Conservation (phyloP, 1,139 yeast genomes). For the Starmera stellimalicola region DNA sequence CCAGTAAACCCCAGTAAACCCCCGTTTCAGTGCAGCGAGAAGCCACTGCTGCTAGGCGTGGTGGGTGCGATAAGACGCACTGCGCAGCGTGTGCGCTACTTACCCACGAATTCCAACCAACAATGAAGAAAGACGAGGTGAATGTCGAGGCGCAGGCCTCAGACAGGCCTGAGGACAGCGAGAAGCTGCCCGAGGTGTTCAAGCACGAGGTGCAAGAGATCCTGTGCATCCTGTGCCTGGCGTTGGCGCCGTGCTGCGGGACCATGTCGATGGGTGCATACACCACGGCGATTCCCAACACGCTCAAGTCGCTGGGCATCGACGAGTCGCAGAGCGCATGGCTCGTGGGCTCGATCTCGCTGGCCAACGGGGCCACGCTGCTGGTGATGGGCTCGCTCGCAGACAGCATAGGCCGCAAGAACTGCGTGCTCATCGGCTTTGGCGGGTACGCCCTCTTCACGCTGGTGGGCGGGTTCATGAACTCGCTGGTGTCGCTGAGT, state of each 20-base stretch:
- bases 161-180: no score
- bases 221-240: conserved; percentile 22
- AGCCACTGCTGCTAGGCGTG: no score
- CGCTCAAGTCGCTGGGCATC: conserved; percentile 25
- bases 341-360: conserved; percentile 29
- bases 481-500: conserved; percentile 24
- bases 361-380: conserved; percentile 33
- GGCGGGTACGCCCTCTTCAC: conserved; percentile 25
- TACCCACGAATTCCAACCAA: no score
- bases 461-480: conserved; percentile 31
- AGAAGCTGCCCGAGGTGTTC: conserved; percentile 22
- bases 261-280: conserved; percentile 27
- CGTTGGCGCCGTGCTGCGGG: conserved; percentile 32
- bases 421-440: conserved; percentile 26
- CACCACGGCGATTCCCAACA: conserved; percentile 25
- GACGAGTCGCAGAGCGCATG: conserved; percentile 32
- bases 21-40: no score
- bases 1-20: no score
- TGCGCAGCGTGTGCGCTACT: no score
- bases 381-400: conserved; percentile 34
- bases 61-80: no score
- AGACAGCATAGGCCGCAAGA: conserved; percentile 33
- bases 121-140: no score
- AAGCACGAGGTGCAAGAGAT: conserved; percentile 19
- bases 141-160: no score